Base-by-base conservation (phyloP, 2,329 filamentous ascomycete genomes). In the Metarhizium anisopliae region DNA sequence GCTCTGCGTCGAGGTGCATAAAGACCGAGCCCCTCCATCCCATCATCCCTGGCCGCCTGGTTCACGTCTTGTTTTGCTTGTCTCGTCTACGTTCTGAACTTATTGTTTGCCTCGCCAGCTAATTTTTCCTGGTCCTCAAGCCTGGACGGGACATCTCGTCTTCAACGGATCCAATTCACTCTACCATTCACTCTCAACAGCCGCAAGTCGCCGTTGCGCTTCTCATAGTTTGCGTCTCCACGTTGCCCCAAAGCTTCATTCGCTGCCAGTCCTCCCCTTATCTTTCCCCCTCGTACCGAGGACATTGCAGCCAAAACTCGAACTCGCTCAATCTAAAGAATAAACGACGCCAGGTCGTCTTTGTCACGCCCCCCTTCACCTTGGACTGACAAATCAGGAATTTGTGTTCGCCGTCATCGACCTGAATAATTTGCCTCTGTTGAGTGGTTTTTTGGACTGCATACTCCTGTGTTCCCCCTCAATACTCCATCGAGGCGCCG, bases 11-110 rank as follows among this genome's bases (percentile, higher is more conserved):
- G 25, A 35, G 25, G 38, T 58, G 56, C 54, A 58, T 58, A 55
- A 55, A 58, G 56, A 53, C 56, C 53, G 49, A 55, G 56, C 51
- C 58, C 58, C 58, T 58, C 51, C 58, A 56, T 56, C 55, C 50
- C 55, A 42, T 50, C 56, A 58, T 55, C 56, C 58, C 56, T 58
- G 55, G 45, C 49, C 36, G 8, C 43, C 4, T 18, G 18, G 16
- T 14, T 52, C 56, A 40, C 42, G 16, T 49, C 36, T 45, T 52
- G 42, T 20, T 47, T 25, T 32, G 36, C 53, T 52, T 3, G 43
- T 47, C 36, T 51, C 5, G 32, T 7, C 32, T 35, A 35, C 32
- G 32, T 35, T 35, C 32, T 7, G 10, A 36, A 36, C 40, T 47
- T 11, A 35, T 35, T 11, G 32, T 11, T 25, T 7, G 32, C 10